A percentile compares a stretch with the other conserved stretches of the same genome.
Conservation (phyloP, 1,284 basidiomycete species). For the Peniophora sp. region DNA sequence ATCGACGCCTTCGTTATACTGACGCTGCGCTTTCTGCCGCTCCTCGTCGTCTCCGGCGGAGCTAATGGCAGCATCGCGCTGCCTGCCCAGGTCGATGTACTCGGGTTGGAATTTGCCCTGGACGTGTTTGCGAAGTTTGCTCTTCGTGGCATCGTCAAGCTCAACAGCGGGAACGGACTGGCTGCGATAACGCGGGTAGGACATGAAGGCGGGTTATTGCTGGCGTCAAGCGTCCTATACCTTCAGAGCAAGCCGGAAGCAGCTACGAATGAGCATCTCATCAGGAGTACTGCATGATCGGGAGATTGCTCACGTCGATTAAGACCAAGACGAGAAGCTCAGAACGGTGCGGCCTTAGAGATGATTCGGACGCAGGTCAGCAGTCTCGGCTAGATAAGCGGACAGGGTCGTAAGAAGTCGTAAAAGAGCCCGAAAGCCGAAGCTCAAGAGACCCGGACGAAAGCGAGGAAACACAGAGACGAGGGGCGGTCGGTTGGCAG, state of each 20-base stretch:
- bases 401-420: neutral
- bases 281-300: neutral
- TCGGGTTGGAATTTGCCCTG: neutral
- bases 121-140: neutral
- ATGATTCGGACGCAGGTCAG: too few relatives aligned
- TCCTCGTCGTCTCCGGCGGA: neutral
- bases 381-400: too few relatives aligned
- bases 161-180: neutral
- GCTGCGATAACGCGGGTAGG: neutral
- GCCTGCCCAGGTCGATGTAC: neutral
- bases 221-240: neutral
- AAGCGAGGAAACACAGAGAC: neutral
- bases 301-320: neutral
- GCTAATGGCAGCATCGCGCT: neutral
- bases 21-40: conserved; percentile 1
- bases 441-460: neutral
- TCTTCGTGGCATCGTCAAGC: neutral
- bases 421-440: neutral
- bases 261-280: neutral
- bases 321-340: neutral
- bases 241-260: neutral
- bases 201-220: neutral
- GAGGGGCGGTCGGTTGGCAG: neutral
- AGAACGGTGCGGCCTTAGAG: too few relatives aligned
- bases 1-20: conserved; percentile 3